Evolutionary conservation across 306 rosid genomes (phyloP), one percentile per base, ranked within the genome.

Genomic region (Cicer yamashitae): DNA sequence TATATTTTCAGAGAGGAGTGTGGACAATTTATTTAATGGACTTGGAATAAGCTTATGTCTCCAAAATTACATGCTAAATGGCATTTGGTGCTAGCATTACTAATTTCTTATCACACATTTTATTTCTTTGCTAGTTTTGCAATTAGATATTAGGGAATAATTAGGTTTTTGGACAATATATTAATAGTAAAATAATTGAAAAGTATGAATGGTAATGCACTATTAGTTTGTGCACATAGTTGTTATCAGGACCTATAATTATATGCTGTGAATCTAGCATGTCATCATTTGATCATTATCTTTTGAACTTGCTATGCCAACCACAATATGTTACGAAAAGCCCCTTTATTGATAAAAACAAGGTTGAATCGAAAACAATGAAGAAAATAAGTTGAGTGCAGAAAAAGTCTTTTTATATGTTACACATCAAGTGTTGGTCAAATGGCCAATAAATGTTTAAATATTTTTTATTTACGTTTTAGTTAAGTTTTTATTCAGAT

Each of bases 131-230:
- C 76, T 67, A 17, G 60, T 54, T 61, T 68, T 67, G 12, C 69
- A 25, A 9, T 61, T 84, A 43, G 39, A 34, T 30, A 68, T 77
- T 45, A 53, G 43, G 60, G 20, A 51, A 66, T 43, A 47, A 15
- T 75, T 45, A 0, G 38, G 51, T 48, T 67, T 83, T 34, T 30
- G 45, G 22, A 48, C 18, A 14, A 65, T 56, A 66, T 66, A 59
- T 48, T 50, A 39, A 73, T 54, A 18, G 11, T 73, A 56, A 72
- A 61, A 45, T 52, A 59, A 46, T 65, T 13, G 48, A 39, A 70
- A 74, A 64, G 54, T 57, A 52, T 57, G 56, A 73, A 62, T 76
- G 77, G 67, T 73, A 30, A 30, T 63, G 72, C 76, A 40, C 39
- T 67, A 76, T n/a, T 58, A 38, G 57, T 46, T 79, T 77, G 52